Conservation (phyloP, 2,329 filamentous ascomycete genomes). For the Pseudogymnoascus sp. region DNA sequence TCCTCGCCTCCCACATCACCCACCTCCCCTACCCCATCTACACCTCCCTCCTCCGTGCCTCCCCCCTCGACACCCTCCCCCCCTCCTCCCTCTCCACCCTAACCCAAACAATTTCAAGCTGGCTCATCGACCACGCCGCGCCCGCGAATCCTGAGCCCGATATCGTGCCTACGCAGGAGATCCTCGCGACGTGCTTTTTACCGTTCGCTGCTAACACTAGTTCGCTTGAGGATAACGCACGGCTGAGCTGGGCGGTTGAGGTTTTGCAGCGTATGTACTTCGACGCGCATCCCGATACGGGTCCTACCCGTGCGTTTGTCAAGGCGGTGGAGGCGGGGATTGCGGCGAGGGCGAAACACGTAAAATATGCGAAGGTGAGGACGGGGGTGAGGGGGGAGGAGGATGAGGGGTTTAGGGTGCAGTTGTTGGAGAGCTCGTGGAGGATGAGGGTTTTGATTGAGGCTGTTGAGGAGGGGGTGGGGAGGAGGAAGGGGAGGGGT, state of each 20-base stretch:
- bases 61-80: conserved; percentile 26
- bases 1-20: conserved; percentile 38
- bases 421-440: neutral
- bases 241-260: conserved; percentile 49
- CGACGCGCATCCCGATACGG: conserved; percentile 23
- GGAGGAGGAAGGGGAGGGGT: conserved; percentile 32
- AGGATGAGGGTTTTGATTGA: neutral
- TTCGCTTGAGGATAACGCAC: conserved; percentile 45
- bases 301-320: conserved; percentile 29
- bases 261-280: conserved; percentile 40
- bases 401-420: neutral
- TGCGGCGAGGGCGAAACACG: conserved; percentile 33
- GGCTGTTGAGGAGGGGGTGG: conserved; percentile 30
- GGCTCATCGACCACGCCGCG: conserved; percentile 34
- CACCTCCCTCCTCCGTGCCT: conserved; percentile 33
- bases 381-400: neutral
- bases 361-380: neutral
- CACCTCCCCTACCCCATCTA: conserved; percentile 27
- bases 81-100: conserved; percentile 38
- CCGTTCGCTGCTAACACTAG: conserved; percentile 43
- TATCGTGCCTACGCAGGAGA: conserved; percentile 38
- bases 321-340: conserved; percentile 46
- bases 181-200: conserved; percentile 45
- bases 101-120: conserved; percentile 43
- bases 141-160: conserved; percentile 32